Conservation (phyloP, 1,139 yeast genomes). For the Arxiozyma heterogenica region DNA sequence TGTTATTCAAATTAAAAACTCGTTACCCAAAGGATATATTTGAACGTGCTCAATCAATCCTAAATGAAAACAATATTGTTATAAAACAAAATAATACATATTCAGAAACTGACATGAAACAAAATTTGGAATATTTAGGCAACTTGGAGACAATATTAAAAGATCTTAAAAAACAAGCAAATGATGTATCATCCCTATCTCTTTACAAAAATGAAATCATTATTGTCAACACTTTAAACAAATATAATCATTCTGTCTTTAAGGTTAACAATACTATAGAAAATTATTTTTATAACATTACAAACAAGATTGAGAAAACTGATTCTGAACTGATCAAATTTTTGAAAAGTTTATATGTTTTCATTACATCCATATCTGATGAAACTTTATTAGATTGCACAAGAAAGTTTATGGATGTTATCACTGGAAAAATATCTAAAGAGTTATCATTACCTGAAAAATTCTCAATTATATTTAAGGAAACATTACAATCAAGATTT, state of each 20-base stretch:
- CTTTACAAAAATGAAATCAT: slow-evolving; percentile 23
- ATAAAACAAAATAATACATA: slow-evolving; percentile 9
- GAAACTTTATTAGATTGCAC: slow-evolving; percentile 13
- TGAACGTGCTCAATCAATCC: slow-evolving; percentile 19
- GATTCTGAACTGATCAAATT: slow-evolving; percentile 18
- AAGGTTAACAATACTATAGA: slow-evolving; percentile 23
- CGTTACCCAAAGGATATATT: slow-evolving; percentile 20
- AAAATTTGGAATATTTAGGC: slow-evolving; percentile 21
- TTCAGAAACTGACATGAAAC: slow-evolving; percentile 5
- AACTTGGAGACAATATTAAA: slow-evolving; percentile 32
- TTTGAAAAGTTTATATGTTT: slow-evolving; percentile 20
- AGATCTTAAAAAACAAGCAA: slow-evolving; percentile 51
- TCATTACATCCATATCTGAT: slow-evolving; percentile 21
- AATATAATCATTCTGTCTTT: slow-evolving; percentile 24
- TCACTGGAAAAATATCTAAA: slow-evolving; percentile 16
- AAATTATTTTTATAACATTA: slow-evolving; percentile 20
- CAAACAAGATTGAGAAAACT: slow-evolving; percentile 6
- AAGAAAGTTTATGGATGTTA: slow-evolving; percentile 17
- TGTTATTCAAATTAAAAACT: slow-evolving; percentile 18
- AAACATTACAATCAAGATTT: slow-evolving; percentile 27
- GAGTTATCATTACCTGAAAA: slow-evolving; percentile 18
- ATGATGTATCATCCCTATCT: slow-evolving; percentile 44
- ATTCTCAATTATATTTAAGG: slow-evolving; percentile 33
- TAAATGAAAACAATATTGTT: slow-evolving; percentile 22
- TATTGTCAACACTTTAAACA: slow-evolving; percentile 22